Percentiles rank a stretch among this genome's conserved stretches.
Evolutionary conservation across 108 stramenopile genomes (phyloP).

Genomic region (Fistulifera pelliculosa): DNA sequence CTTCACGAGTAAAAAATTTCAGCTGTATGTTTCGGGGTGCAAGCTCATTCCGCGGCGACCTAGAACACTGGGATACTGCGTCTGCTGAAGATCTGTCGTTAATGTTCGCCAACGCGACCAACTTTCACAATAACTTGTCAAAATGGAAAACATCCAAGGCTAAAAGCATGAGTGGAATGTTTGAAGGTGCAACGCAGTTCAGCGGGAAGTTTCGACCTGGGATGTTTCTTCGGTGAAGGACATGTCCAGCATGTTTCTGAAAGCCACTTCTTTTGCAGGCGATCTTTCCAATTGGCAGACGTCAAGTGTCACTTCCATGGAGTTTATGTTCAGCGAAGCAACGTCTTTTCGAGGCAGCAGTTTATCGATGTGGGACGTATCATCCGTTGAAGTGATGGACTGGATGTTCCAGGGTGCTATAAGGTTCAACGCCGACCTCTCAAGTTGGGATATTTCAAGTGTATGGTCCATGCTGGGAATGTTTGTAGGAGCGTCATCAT

Average conservation of each 20-base stretch:
- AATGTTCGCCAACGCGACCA: slow-evolving; percentile 27
- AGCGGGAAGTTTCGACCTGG: slow-evolving; percentile 11
- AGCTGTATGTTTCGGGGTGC: background rate
- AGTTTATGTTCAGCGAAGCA: slow-evolving; percentile 3
- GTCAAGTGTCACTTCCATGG: background rate
- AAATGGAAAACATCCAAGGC: slow-evolving; percentile 16
- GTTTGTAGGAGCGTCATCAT: no score
- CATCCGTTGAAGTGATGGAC: background rate
- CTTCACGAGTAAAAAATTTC: background rate
- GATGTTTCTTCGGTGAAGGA: background rate
- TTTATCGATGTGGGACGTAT: slow-evolving; percentile 4
- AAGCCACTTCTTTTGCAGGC: slow-evolving; percentile 12
- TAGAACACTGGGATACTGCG: slow-evolving; percentile 8
- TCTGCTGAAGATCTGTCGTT: slow-evolving; percentile 2
- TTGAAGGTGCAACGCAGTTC: slow-evolving; percentile 13
- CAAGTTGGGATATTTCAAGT: background rate
- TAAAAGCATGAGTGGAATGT: slow-evolving; percentile 15
- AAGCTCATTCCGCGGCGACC: background rate
- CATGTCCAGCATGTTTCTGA: slow-evolving; percentile 15
- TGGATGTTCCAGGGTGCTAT: slow-evolving; percentile 1
- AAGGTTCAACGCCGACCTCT: background rate
- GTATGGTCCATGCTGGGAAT: no score
- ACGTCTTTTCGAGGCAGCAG: slow-evolving; percentile 3
- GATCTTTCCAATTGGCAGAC: slow-evolving; percentile 4
- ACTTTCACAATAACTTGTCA: slow-evolving; percentile 27